These are phyloP conservation scores for Capsicum rhomboideum DNA, from an alignment of 257 asterid genomes.

Conservation along the genomic window DNA sequence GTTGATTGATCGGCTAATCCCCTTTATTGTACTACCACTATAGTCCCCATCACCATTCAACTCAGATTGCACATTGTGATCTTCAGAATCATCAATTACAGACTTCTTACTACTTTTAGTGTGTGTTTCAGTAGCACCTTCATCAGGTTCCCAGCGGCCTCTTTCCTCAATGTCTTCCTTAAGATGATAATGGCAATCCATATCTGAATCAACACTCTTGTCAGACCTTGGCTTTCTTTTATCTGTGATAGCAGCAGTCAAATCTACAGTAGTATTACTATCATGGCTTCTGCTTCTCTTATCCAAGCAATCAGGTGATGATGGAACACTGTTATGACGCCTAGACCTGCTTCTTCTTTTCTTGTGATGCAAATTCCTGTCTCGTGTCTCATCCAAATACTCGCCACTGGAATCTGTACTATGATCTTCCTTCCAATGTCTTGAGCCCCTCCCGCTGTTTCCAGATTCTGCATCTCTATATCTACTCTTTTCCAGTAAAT, in stretches of 20 bases:
- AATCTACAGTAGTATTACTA: slow-evolving; percentile 14
- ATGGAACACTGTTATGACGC: slow-evolving; percentile 9
- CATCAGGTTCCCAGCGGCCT: slow-evolving; percentile 56
- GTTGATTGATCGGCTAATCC: neutral
- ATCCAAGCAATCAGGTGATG: slow-evolving; percentile 29
- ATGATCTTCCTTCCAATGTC: slow-evolving; percentile 7
- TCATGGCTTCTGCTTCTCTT: slow-evolving; percentile 12
- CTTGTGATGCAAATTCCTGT: neutral
- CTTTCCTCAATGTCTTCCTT: slow-evolving; percentile 24
- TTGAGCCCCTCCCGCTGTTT: slow-evolving; percentile 20
- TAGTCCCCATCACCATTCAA: neutral
- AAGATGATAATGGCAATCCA: neutral
- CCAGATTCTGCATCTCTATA: slow-evolving; percentile 10
- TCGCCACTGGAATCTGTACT: slow-evolving; percentile 19
- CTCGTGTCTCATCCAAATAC: slow-evolving; percentile 3
- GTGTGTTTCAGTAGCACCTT: slow-evolving; percentile 6
- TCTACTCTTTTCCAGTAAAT: slow-evolving; percentile 12
- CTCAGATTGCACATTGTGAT: neutral
- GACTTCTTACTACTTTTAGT: slow-evolving; percentile 2
- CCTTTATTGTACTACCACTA: neutral
- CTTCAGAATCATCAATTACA: neutral
- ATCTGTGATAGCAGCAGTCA: slow-evolving; percentile 22
- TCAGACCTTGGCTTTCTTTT: slow-evolving; percentile 20
- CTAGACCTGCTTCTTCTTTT: slow-evolving; percentile 2
- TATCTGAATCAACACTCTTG: slow-evolving; percentile 8